Percentiles rank a stretch among this genome's conserved stretches.
Evolutionary conservation across 805 yeast genomes (phyloP).

Genomic region (Candida oleophila): DNA sequence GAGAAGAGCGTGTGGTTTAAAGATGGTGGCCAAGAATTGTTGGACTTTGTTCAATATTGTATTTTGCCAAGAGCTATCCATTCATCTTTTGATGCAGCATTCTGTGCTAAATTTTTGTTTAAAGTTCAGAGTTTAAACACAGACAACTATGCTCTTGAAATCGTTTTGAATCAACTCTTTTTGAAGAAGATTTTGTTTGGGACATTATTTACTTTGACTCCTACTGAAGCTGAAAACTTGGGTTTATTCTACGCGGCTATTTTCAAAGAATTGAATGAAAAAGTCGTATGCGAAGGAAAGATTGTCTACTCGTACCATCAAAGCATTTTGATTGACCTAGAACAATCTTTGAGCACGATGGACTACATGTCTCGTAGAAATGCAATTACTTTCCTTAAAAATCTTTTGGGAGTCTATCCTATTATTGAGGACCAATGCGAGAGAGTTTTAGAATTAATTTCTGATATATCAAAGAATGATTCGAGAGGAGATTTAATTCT

Average conservation of each 20-base stretch:
- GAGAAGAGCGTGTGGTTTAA: constrained; percentile 42
- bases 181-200: constrained; percentile 48
- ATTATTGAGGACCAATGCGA: constrained; percentile 66
- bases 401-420: constrained; percentile 64
- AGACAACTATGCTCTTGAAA: constrained; percentile 36
- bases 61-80: constrained; percentile 73
- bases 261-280: constrained; percentile 42
- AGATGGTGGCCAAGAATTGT: constrained; percentile 10
- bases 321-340: constrained; percentile 43
- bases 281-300: constrained; percentile 14
- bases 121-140: constrained; percentile 41
- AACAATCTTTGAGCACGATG: constrained; percentile 41
- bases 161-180: constrained; percentile 48
- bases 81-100: constrained; percentile 82
- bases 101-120: constrained; percentile 58
- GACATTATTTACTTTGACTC: constrained; percentile 67
- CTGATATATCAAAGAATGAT: constrained; percentile 51
- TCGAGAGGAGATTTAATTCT: constrained; percentile 76
- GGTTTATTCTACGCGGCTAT: constrained; percentile 70
- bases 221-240: constrained; percentile 76
- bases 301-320: constrained; percentile 56
- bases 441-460: constrained; percentile 45
- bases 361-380: constrained; percentile 81
- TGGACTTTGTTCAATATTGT: constrained; percentile 57
- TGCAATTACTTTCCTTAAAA: constrained; percentile 73